Evolutionary conservation across 805 yeast species (phyloP), one percentile per base, ranked within the genome.

Genomic region (Metschnikowia sp.): DNA sequence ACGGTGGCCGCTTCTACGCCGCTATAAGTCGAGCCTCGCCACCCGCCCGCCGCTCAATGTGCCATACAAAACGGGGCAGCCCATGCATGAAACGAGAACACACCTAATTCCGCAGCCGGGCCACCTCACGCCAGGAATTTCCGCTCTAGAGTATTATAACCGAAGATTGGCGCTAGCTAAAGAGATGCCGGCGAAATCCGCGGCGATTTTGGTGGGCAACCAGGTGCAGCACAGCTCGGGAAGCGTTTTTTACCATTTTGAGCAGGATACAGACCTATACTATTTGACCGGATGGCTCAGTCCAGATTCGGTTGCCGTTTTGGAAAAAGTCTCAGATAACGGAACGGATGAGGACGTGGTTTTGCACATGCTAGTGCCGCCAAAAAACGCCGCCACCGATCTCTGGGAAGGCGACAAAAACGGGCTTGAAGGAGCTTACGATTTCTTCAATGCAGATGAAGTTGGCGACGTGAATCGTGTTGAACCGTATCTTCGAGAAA

Each of bases 331-430:
- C 36, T 67, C 70, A 32, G 72, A 74, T 45, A 67, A 75, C 48
- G 68, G 77, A n/a, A 55, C 55, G 10, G 69, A 63, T 10, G 79
- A 76, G 26, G 79, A 81, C 42, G 72, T 80, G 32, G 63, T 77
- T 8, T 79, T 87, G 54, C 92, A 88, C 56, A 78, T 94, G 84
- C 69, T 90, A 42, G 96, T 92, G 3, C 96, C 90, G 3, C 90
- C 89, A 12, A 85, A 86, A 61, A 86, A 91, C 61, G 77, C 81
- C 6, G 75, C 74, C 41, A 80, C 78, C 19, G 99, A 94, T 66
- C 81, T 85, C 53, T 94, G 99, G 99, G 97, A 92, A 57, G 99
- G 99, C 10, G 84, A 80, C 38, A 78, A 96, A 57, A 85, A 95
- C 13, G 99, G 99, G 1, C 76, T 83, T 3, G 80, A 83, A 40